phyloP scores from a whole-genome alignment of 2,329 filamentous ascomycete genomes.

The Scedosporium apiospermum region DNA sequence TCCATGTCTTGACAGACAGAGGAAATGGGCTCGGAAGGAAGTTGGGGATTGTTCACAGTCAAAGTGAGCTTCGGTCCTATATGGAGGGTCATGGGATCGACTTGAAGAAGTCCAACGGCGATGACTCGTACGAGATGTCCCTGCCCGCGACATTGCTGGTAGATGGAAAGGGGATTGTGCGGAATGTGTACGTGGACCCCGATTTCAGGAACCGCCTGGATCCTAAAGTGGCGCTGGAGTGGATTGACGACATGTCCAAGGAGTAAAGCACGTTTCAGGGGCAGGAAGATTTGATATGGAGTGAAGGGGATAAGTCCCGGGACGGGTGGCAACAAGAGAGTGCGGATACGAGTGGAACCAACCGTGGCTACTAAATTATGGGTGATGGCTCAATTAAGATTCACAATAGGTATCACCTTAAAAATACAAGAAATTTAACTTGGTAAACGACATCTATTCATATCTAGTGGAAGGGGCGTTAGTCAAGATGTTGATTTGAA shows the following conservation, averaged over 20 bases:
- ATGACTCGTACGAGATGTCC: slow-evolving; percentile 26
- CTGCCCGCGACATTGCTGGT: slow-evolving; percentile 29
- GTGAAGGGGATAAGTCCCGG: too few relatives aligned
- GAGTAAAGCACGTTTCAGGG: not conserved
- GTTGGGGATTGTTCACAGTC: slow-evolving; percentile 15
- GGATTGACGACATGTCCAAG: slow-evolving; percentile 18
- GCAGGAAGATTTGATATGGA: too few relatives aligned
- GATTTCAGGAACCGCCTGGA: slow-evolving; percentile 28
- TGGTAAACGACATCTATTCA: too few relatives aligned
- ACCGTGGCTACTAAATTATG: too few relatives aligned
- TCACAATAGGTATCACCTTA: too few relatives aligned
- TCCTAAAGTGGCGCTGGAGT: slow-evolving; percentile 21
- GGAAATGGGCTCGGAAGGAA: slow-evolving; percentile 20
- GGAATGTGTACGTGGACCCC: slow-evolving; percentile 25
- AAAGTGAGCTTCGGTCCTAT: slow-evolving; percentile 16
- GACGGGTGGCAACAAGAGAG: too few relatives aligned
- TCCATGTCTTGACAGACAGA: slow-evolving; percentile 29
- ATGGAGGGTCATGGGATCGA: slow-evolving; percentile 20
- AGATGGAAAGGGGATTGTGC: slow-evolving; percentile 22
- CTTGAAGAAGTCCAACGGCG: slow-evolving; percentile 22
- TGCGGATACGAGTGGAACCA: too few relatives aligned
- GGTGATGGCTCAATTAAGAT: too few relatives aligned
- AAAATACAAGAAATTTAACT: too few relatives aligned
- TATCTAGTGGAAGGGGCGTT: too few relatives aligned
- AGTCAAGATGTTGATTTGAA: too few relatives aligned